Evolutionary conservation across 2,329 filamentous ascomycete species (phyloP), one percentile per base, ranked within the genome.

Genomic region (Trichophyton rubrum): DNA sequence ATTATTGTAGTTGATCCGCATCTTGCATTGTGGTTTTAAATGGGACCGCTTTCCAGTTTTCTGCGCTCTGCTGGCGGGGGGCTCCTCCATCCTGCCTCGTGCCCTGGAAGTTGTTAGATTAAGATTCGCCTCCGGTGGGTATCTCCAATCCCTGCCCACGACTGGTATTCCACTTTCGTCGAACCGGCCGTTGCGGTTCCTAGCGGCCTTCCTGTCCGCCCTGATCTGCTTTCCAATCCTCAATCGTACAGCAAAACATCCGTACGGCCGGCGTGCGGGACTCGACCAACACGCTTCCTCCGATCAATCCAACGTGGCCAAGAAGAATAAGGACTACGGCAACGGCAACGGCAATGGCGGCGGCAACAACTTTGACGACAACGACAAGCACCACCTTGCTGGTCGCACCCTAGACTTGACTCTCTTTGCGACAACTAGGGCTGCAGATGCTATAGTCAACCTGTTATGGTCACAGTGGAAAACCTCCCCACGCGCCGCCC

Each of bases 361-460:
- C 43, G 3, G 15, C 8, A 27, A 51, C 22, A 13, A 22, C 11
- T 5, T 22, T 24, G 13, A 51, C 3, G 61, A 62, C 22, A 22
- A 51, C 3, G 61, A 62, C 17, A 67, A 63, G n/a, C 70, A 70
- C 45, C 67, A 69, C 24, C 70, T 80, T 63, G 87, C 85, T 9
- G 89, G 89, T 51, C 83, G 85, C 66, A 92, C 89, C 1, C 80
- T 95, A 62, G 89, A 95, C 69, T 78, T 95, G 35, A 92, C 89
- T 0, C 77, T 95, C n/a, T 92, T 93, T 69, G 83, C 87, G 9
- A 77, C 82, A 53, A 85, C 84, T 9, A 80, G 89, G 66, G 89
- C 89, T 51, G 69, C 88, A 9, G 89, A 93, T 71, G 82, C 89
- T 3, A 66, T 89, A 7, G 75, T 87, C 49, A 85, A 85, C 59